Percentiles rank a stretch among this genome's conserved stretches.
Conservation (phyloP, 2,329 filamentous ascomycete species). For the Aspergillus novoparasiticus region DNA sequence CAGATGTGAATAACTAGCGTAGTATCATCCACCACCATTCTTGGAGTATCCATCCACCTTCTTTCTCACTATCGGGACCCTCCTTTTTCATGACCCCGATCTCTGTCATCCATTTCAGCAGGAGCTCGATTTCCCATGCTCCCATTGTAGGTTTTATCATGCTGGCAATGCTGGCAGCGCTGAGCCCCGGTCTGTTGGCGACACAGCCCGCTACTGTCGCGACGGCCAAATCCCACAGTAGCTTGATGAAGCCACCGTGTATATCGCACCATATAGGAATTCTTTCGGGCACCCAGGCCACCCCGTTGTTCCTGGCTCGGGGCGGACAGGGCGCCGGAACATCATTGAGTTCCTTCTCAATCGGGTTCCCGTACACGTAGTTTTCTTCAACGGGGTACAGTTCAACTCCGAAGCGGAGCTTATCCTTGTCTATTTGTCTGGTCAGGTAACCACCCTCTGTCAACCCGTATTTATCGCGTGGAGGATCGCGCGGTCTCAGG, state of each 20-base stretch:
- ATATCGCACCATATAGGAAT: conserved; percentile 55
- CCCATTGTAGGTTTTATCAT: conserved; percentile 43
- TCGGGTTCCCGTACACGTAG: conserved; percentile 47
- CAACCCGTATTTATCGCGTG: conserved; percentile 49
- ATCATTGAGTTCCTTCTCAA: conserved; percentile 21
- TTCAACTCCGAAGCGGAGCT: conserved; percentile 47
- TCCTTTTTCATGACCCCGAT: conserved; percentile 23
- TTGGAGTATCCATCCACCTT: conserved; percentile 34
- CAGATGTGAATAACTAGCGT: neutral
- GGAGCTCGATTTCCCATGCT: conserved; percentile 45
- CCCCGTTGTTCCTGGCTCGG: neutral
- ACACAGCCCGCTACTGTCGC: conserved; percentile 47
- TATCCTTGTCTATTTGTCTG: conserved; percentile 47
- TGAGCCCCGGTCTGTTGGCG: conserved; percentile 44
- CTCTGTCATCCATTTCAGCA: conserved; percentile 45
- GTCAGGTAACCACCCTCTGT: conserved; percentile 51
- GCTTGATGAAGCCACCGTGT: conserved; percentile 38
- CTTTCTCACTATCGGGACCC: conserved; percentile 10
- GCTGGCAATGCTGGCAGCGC: conserved; percentile 34
- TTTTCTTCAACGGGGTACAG: conserved; percentile 34
- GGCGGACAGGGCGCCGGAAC: conserved; percentile 31
- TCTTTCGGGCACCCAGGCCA: conserved; percentile 23
- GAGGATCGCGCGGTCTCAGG: conserved; percentile 42
- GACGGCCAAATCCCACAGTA: conserved; percentile 47
- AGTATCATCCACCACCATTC: conserved; percentile 48